These are phyloP conservation scores for Protomyces inouyei DNA, from an alignment of 1,139 yeast genomes.

Conservation along the genomic window DNA sequence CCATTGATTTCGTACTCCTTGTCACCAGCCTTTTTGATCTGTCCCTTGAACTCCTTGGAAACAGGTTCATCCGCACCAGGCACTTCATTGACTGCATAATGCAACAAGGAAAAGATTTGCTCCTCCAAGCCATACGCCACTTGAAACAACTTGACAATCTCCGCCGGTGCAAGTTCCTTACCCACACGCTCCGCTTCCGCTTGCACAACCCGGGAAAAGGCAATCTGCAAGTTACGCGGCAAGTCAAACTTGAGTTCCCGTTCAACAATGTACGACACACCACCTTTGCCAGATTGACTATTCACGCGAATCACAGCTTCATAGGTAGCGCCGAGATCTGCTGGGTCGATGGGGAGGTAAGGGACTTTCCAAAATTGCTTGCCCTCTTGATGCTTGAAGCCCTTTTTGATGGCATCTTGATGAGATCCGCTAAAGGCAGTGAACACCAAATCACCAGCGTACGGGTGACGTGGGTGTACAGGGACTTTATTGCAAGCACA, in stretches of 20 bases:
- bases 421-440: conserved; percentile 96
- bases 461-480: conserved; percentile 88
- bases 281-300: conserved; percentile 97
- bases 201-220: conserved; percentile 82
- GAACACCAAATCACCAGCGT: conserved; percentile 93
- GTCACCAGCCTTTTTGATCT: conserved; percentile 48
- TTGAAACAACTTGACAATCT: conserved; percentile 72
- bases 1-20: conserved; percentile 44
- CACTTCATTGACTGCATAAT: conserved; percentile 38
- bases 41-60: conserved; percentile 50
- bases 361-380: conserved; percentile 71
- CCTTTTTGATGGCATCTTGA: conserved; percentile 97
- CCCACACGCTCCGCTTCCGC: conserved; percentile 73
- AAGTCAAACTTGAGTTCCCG: conserved; percentile 83
- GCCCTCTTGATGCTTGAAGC: conserved; percentile 61
- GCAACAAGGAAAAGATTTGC: conserved; percentile 35
- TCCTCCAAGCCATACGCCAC: conserved; percentile 56
- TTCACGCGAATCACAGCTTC: conserved; percentile 97
- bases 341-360: conserved; percentile 91
- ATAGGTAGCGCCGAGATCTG: conserved; percentile 91
- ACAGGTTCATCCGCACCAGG: conserved; percentile 38
- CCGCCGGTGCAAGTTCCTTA: conserved; percentile 73
- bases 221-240: conserved; percentile 87
- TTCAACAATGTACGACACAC: conserved; percentile 95
- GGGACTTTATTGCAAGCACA: conserved; percentile 95